Percentiles rank a stretch among this genome's conserved stretches.
phyloP scores from a whole-genome alignment of 164 flowering plant genomes.

The Vitis labrusca region DNA sequence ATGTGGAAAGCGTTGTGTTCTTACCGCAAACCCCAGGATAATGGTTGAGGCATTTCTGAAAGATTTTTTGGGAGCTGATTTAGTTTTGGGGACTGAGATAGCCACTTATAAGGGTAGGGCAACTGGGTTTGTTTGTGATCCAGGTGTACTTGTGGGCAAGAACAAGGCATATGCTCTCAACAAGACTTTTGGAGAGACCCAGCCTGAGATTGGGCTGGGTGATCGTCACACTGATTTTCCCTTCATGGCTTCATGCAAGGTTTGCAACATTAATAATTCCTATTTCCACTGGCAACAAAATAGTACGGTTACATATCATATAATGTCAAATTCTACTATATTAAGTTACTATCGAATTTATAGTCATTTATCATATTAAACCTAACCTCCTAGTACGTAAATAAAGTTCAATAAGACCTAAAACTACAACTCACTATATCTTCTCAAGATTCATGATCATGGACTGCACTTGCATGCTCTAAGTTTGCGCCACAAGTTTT shows the following conservation, averaged over 20 bases:
- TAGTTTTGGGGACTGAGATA: constrained; percentile 57
- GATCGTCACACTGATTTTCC: constrained; percentile 35
- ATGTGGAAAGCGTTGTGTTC: constrained; percentile 34
- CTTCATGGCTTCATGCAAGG: constrained; percentile 44
- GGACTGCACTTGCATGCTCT: no score
- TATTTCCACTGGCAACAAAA: no score
- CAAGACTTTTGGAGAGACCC: constrained; percentile 20
- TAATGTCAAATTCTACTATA: no score
- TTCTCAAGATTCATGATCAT: no score
- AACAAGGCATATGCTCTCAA: constrained; percentile 35
- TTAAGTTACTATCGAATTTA: no score
- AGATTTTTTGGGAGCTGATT: constrained; percentile 48
- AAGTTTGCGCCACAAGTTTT: no score
- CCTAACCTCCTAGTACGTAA: no score
- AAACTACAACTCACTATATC: no score
- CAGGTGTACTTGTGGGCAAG: constrained; percentile 39
- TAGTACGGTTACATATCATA: no score
- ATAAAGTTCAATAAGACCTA: no score
- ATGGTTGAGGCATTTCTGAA: constrained; percentile 60
- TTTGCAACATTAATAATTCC: background rate
- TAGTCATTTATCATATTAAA: no score
- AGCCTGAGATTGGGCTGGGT: constrained; percentile 45
- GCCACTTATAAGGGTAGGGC: constrained; percentile 35
- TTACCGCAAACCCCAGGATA: constrained; percentile 47
- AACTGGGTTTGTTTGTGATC: constrained; percentile 34